Evolutionary conservation across 345 rosid species (phyloP).

Genomic region (Eucalyptus urophylla): DNA sequence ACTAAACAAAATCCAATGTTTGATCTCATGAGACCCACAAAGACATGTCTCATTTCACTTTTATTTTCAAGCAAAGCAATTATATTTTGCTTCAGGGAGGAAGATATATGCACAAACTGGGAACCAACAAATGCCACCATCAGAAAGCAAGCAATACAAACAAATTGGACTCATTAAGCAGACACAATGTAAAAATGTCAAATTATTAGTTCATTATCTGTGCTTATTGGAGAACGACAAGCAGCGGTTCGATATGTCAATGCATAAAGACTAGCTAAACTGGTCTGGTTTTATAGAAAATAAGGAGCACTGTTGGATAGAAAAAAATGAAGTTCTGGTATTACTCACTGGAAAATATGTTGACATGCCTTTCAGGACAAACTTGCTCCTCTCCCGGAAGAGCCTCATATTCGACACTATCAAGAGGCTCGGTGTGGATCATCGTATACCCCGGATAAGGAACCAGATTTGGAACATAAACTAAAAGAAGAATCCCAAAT

Average conservation of each 20-base stretch:
- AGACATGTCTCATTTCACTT: not conserved
- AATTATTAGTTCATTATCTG: not conserved
- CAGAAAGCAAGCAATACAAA: not conserved
- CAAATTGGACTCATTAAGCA: not conserved
- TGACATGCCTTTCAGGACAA: slow-evolving; percentile 73
- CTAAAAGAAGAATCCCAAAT: slow-evolving; percentile 63
- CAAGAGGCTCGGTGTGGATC: slow-evolving; percentile 27
- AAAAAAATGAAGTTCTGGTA: not conserved
- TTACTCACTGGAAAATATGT: slow-evolving; percentile 69
- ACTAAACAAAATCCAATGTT: not conserved
- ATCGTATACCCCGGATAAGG: slow-evolving; percentile 56
- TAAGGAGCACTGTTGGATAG: not conserved
- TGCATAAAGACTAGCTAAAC: not conserved
- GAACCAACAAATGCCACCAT: not conserved
- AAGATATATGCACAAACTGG: not conserved
- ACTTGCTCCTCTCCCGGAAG: slow-evolving; percentile 61
- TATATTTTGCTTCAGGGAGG: not conserved
- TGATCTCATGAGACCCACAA: not conserved
- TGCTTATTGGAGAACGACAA: not conserved
- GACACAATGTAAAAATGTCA: not conserved
- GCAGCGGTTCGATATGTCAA: not conserved
- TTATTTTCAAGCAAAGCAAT: not conserved
- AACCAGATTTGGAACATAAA: slow-evolving; percentile 59
- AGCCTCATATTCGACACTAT: slow-evolving; percentile 59
- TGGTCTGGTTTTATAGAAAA: not conserved